These are phyloP conservation scores for Termitomyces sp. DNA, from an alignment of 768 basidiomycete species.

Conservation along the genomic window DNA sequence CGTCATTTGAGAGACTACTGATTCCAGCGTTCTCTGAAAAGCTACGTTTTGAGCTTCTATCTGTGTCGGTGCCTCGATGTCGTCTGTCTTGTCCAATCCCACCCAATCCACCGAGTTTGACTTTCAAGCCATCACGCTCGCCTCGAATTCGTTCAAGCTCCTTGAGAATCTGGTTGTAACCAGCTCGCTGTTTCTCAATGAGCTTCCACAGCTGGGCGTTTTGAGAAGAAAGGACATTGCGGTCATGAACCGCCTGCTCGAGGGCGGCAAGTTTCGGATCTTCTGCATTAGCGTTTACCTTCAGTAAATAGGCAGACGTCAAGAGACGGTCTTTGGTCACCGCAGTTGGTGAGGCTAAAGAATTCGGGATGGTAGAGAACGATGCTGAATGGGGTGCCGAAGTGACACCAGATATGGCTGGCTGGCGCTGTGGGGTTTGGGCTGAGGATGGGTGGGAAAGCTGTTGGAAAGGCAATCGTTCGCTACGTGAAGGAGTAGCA, in stretches of 20 bases:
- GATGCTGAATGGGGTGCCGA: slow-evolving; percentile 12
- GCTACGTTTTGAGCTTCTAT: slow-evolving; percentile 21
- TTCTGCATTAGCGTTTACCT: slow-evolving; percentile 42
- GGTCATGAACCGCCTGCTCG: slow-evolving; percentile 71
- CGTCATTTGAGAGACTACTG: slow-evolving; percentile 3
- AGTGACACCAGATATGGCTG: slow-evolving; percentile 3
- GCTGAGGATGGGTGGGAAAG: slow-evolving; percentile 28
- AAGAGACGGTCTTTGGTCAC: slow-evolving; percentile 15
- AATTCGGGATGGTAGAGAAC: slow-evolving; percentile 8
- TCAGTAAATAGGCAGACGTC: slow-evolving; percentile 35
- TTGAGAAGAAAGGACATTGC: slow-evolving; percentile 75
- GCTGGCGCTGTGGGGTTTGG: slow-evolving; percentile 17
- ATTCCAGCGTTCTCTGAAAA: slow-evolving; percentile 19
- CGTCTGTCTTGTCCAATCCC: slow-evolving; percentile 22
- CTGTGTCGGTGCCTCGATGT: slow-evolving; percentile 17
- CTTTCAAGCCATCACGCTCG: slow-evolving; percentile 71
- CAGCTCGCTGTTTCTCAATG: slow-evolving; percentile 84
- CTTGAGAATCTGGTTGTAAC: slow-evolving; percentile 75
- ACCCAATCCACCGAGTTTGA: slow-evolving; percentile 30
- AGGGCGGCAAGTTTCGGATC: slow-evolving; percentile 65
- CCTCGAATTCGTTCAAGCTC: slow-evolving; percentile 79
- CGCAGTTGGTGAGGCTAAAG: slow-evolving; percentile 7
- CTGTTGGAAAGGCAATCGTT: slow-evolving; percentile 30
- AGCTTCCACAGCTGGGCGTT: slow-evolving; percentile 93
- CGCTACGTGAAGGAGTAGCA: slow-evolving; percentile 26